phyloP scores from a whole-genome alignment of 768 basidiomycete species.

The Suillus subluteus region DNA sequence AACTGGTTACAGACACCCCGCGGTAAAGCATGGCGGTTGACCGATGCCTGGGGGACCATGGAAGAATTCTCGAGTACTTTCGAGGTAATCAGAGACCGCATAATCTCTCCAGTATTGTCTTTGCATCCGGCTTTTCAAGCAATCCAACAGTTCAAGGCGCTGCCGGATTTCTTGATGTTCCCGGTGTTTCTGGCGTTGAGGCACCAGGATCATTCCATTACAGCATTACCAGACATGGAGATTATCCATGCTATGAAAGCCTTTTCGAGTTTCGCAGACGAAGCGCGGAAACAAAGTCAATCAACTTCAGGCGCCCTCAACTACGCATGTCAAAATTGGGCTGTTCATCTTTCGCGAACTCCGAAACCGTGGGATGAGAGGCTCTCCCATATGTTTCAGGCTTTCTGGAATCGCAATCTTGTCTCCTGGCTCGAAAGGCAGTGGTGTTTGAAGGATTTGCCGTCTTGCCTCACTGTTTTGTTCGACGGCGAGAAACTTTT shows the following conservation, averaged over 20 bases:
- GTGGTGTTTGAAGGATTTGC: neutral
- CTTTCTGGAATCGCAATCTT: neutral
- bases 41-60: neutral
- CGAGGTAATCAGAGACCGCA: neutral
- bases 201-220: neutral
- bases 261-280: neutral
- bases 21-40: neutral
- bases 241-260: neutral
- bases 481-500: neutral
- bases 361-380: neutral
- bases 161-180: neutral
- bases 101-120: neutral
- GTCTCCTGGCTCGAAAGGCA: neutral
- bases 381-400: neutral
- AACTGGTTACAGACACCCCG: neutral
- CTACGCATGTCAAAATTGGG: neutral
- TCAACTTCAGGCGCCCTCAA: neutral
- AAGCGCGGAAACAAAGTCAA: neutral
- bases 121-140: neutral
- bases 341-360: neutral
- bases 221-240: neutral
- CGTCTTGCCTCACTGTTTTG: neutral
- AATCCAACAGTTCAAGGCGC: neutral
- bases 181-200: neutral
- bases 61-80: neutral